Conservation (phyloP, 176 grass and related monocot species). For the Saccharum spontaneum region DNA sequence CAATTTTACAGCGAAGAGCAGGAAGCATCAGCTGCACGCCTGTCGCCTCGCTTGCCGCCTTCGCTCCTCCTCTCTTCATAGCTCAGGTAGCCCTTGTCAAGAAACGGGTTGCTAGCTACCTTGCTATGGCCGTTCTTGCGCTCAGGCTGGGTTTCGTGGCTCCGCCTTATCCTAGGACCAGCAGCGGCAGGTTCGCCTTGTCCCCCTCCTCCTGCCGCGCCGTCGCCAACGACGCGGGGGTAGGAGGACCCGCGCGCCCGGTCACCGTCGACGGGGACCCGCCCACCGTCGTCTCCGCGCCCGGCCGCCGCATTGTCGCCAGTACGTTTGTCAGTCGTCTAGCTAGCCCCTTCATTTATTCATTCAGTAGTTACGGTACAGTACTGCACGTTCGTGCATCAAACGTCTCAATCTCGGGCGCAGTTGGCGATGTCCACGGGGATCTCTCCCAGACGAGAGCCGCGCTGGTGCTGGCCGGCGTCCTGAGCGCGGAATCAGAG, state of each 20-base stretch:
- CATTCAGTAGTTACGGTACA: background rate
- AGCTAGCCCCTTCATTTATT: no score
- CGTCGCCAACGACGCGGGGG: background rate
- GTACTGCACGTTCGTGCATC: background rate
- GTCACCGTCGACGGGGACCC: slow-evolving; percentile 72
- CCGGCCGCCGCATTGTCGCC: slow-evolving; percentile 83
- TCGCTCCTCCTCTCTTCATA: background rate
- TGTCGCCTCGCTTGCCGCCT: background rate
- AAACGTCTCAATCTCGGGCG: background rate
- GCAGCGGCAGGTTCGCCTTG: slow-evolving; percentile 5
- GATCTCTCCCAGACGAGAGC: slow-evolving; percentile 73
- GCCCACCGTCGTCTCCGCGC: slow-evolving; percentile 72
- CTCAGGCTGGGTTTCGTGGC: slow-evolving; percentile 33
- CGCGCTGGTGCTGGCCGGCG: slow-evolving; percentile 69
- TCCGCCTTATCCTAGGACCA: background rate
- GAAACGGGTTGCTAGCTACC: background rate
- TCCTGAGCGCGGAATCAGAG: slow-evolving; percentile 61
- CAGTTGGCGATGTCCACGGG: slow-evolving; percentile 93
- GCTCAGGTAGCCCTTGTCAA: background rate
- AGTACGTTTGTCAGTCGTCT: slow-evolving; percentile 34
- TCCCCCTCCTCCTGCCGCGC: slow-evolving; percentile 21
- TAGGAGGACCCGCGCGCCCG: slow-evolving; percentile 6
- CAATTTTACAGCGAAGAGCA: slow-evolving; percentile 12
- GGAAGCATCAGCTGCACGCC: background rate
- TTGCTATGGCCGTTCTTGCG: slow-evolving; percentile 55